Evolutionary conservation across 73 alveolate genomes (phyloP).

Genomic region (Tetrahymena elliotti): DNA sequence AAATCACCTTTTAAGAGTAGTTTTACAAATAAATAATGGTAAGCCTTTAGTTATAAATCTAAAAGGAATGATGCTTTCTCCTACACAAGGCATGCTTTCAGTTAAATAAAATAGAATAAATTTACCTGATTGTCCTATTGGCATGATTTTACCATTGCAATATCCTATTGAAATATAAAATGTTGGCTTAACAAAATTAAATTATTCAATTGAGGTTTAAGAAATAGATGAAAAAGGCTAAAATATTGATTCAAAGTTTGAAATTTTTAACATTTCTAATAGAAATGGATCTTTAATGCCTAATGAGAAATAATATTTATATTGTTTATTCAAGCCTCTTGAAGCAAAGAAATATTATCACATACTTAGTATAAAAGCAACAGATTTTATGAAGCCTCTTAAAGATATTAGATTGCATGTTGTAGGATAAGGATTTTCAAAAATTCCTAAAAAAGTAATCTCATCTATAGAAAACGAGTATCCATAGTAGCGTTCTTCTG

Average conservation of each 20-base stretch:
- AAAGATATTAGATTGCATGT: slow-evolving; percentile 45
- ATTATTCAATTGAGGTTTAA: slow-evolving; percentile 73
- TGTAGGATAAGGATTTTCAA: slow-evolving; percentile 44
- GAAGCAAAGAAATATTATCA: slow-evolving; percentile 82
- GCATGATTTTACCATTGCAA: slow-evolving; percentile 87
- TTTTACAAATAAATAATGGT: slow-evolving; percentile 92
- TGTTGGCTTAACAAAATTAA: slow-evolving; percentile 90
- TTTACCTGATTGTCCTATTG: slow-evolving; percentile 94
- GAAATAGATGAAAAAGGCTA: slow-evolving; percentile 63
- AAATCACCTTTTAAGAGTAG: slow-evolving; percentile 74
- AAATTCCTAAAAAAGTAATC: slow-evolving; percentile 36
- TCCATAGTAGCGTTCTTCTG: slow-evolving; percentile 70
- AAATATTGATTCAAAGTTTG: slow-evolving; percentile 70
- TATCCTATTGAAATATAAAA: slow-evolving; percentile 93
- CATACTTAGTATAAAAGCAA: slow-evolving; percentile 74
- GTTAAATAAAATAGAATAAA: slow-evolving; percentile 68
- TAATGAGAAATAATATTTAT: slow-evolving; percentile 79
- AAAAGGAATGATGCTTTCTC: slow-evolving; percentile 87
- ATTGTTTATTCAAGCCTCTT: slow-evolving; percentile 87
- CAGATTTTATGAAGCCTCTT: slow-evolving; percentile 79
- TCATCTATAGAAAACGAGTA: slow-evolving; percentile 49
- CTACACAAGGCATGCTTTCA: slow-evolving; percentile 80
- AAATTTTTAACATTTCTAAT: slow-evolving; percentile 86
- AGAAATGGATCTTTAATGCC: slow-evolving; percentile 92
- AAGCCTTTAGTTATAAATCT: slow-evolving; percentile 90